Base-by-base conservation (phyloP, 208 protist species). In the Trypanosoma caninum region DNA sequence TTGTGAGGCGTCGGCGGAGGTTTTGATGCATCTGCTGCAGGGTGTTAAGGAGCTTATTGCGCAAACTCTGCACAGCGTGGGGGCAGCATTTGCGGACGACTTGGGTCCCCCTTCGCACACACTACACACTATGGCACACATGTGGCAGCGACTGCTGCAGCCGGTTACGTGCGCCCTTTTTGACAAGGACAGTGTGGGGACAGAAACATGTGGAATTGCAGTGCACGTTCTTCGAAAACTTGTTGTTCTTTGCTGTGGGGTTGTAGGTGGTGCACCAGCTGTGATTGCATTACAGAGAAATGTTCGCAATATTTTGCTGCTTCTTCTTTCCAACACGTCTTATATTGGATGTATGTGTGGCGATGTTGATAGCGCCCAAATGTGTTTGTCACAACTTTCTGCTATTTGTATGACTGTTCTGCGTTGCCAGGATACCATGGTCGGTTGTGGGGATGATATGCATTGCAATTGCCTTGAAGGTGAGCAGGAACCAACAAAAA, bases 261-360 rank as follows among this genome's bases (percentile, higher is more conserved):
- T 10, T n/a, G n/a, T n/a, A 59, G 81, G 59, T 23, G 60, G 58
- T 13, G 27, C 50, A 30, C 47, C 48, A 23, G 52, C 55, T 25
- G 55, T 62, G 2, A 52, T 70, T 46, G 65, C 60, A 37, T 60
- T 84, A 27, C 70, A 60, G 11, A 59, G 63, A n/a, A 38, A 54
- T n/a, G 59, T 84, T 20, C 74, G 74, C 1, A 60, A 47, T 11
- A 74, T 73, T 6, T 48, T 78, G 25, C 59, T 86, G n/a, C 54
- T 80, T 33, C 53, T 93, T 48, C 76, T 95, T n/a, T 69, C 79
- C 3, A 67, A 91, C 44, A 60, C 85, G 3, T 69, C 80, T 20
- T 93, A 89, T 69, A 64, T 91, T 59, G 89, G 89, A 10, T 74
- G 65, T 40, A 82, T 93, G 82, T 93, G 85, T 69, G 65, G 79